A percentile compares a stretch with the other conserved stretches of the same genome.
Conservation (phyloP, 495 filamentous ascomycete species). For the Lentithecium fluviatile region DNA sequence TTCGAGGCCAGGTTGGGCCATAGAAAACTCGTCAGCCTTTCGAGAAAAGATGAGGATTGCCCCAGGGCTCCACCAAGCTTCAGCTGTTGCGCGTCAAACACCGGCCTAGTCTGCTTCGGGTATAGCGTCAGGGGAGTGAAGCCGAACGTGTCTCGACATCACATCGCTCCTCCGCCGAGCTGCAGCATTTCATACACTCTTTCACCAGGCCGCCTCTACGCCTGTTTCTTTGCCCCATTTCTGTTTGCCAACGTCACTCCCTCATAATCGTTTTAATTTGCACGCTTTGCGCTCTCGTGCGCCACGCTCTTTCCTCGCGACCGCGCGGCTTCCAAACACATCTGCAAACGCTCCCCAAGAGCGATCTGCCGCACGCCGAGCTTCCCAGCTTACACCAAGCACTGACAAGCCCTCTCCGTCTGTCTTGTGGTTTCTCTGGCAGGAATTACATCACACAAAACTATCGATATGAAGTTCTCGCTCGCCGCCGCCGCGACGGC, state of each 20-base stretch:
- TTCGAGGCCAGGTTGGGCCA: no score
- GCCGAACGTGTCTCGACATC: not conserved
- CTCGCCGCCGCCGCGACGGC: constrained; percentile 35
- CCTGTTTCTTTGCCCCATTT: not conserved
- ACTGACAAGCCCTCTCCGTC: constrained; percentile 1
- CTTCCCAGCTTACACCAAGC: constrained; percentile 2
- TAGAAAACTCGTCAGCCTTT: no score
- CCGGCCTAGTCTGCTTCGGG: no score
- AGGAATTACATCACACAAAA: constrained; percentile 7
- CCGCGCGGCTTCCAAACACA: not conserved
- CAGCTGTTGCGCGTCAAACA: no score
- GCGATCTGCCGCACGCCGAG: not conserved
- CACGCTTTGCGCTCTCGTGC: not conserved
- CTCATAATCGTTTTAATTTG: not conserved
- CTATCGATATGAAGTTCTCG: constrained; percentile 35
- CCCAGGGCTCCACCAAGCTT: no score
- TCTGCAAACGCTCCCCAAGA: not conserved
- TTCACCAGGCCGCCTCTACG: not conserved
- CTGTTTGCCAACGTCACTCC: not conserved
- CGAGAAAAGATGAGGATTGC: no score
- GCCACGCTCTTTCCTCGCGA: not conserved
- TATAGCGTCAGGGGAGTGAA: not conserved
- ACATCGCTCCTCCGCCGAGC: not conserved
- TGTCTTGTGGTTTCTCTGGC: constrained; percentile 30
- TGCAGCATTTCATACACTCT: not conserved